phyloP scores from a whole-genome alignment of 2,329 filamentous ascomycete species.

The Apiospora rasikravindrae region DNA sequence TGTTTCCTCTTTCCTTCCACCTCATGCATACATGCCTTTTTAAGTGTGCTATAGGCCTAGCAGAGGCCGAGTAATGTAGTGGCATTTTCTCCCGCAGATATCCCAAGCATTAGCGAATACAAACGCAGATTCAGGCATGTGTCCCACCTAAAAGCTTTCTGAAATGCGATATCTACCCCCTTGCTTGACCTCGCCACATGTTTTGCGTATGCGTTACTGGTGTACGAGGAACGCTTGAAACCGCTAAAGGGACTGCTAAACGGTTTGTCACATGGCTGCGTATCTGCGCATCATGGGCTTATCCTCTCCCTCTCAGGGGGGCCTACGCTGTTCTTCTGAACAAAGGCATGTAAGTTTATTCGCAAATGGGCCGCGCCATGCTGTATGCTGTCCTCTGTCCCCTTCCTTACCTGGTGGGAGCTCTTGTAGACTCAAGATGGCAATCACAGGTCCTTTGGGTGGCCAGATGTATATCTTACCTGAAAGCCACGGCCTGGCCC shows the following conservation, averaged over 20 bases:
- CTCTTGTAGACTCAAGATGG: not conserved
- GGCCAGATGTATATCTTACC: not conserved
- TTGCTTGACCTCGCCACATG: not conserved
- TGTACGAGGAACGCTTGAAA: not conserved
- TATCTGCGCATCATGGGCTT: not conserved
- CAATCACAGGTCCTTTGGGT: not conserved
- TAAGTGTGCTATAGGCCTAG: not conserved
- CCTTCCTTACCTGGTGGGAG: too few species aligned
- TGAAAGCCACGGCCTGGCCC: not conserved
- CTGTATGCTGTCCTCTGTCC: too few species aligned
- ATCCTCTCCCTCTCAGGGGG: not conserved
- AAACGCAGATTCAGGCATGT: not conserved
- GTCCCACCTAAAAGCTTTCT: not conserved
- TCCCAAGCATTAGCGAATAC: slow-evolving; percentile 9
- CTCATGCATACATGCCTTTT: not conserved
- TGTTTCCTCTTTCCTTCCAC: slow-evolving; percentile 7
- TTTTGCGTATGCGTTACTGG: not conserved
- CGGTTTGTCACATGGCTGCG: not conserved
- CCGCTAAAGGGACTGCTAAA: not conserved
- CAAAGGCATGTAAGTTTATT: too few species aligned
- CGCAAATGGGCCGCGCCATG: too few species aligned
- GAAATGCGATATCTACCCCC: not conserved
- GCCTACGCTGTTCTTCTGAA: too few species aligned
- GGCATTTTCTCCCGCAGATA: not conserved
- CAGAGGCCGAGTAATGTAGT: slow-evolving; percentile 1